These are phyloP conservation scores for Abelmoschus esculentus DNA, from an alignment of 345 rosid genomes.

Conservation along the genomic window DNA sequence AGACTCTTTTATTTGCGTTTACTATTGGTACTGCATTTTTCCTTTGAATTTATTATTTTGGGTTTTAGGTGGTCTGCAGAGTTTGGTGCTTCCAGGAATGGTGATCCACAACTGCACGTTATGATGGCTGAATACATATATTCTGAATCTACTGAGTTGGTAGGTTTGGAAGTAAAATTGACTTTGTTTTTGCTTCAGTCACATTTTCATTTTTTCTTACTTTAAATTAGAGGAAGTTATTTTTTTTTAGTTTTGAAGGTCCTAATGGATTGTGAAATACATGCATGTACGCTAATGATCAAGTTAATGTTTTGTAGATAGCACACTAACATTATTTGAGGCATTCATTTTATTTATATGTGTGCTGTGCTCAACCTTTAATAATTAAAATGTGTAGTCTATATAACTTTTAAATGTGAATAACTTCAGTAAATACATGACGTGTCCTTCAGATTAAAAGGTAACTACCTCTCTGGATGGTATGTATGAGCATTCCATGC, in stretches of 20 bases:
- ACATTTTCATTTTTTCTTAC: neutral
- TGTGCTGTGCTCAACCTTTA: neutral
- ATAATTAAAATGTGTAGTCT: neutral
- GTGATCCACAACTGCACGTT: conserved; percentile 67
- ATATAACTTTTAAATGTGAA: neutral
- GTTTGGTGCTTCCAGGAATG: conserved; percentile 61
- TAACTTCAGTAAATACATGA: neutral
- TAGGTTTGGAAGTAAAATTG: conserved; percentile 31
- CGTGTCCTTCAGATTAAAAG: neutral
- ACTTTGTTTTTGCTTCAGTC: neutral
- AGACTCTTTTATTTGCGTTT: neutral
- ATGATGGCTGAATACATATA: conserved; percentile 86
- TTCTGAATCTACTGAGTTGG: conserved; percentile 88
- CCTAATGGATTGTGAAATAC: neutral
- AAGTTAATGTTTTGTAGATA: neutral
- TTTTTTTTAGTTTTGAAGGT: neutral
- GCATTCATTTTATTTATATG: neutral
- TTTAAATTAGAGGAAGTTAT: neutral
- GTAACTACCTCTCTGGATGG: neutral
- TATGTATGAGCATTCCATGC: neutral
- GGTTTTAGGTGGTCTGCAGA: conserved; percentile 80
- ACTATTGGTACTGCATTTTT: neutral
- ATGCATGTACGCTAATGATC: neutral
- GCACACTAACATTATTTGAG: neutral
- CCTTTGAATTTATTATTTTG: conserved; percentile 8